Conservation (phyloP, 1,284 basidiomycete genomes). For the Trametes hirsuta region DNA sequence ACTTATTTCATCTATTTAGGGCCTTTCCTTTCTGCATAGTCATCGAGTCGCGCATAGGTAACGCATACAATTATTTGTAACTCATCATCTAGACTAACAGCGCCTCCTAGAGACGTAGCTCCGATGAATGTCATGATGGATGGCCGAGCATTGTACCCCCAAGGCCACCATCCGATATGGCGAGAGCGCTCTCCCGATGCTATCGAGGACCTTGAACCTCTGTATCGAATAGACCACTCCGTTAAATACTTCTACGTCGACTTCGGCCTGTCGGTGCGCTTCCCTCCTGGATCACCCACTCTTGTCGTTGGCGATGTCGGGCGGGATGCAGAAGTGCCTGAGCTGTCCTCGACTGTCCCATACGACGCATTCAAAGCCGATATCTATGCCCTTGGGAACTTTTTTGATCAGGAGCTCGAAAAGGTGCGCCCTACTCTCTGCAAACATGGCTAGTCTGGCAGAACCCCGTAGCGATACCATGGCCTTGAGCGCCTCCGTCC, state of each 20-base stretch:
- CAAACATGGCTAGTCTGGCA: neutral
- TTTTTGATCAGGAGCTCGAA: slow-evolving; percentile 26
- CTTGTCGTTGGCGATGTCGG: slow-evolving; percentile 22
- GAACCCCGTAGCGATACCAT: neutral
- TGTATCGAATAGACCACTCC: slow-evolving; percentile 13
- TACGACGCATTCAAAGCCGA: slow-evolving; percentile 37
- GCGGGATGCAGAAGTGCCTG: slow-evolving; percentile 31
- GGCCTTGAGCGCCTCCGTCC: neutral
- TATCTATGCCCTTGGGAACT: slow-evolving; percentile 33
- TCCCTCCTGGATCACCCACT: slow-evolving; percentile 4
- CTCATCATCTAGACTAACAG: too few relatives aligned
- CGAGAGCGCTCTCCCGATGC: neutral
- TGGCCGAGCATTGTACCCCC: slow-evolving; percentile 29
- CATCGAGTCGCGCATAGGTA: slow-evolving; percentile 33
- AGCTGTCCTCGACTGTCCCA: slow-evolving; percentile 28
- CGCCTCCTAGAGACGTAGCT: slow-evolving; percentile 23
- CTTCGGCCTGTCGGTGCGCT: slow-evolving; percentile 31
- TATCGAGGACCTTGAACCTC: neutral
- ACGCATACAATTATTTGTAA: neutral
- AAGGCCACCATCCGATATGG: slow-evolving; percentile 30
- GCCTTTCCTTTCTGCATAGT: slow-evolving; percentile 31
- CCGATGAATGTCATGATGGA: slow-evolving; percentile 37
- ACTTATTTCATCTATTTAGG: slow-evolving; percentile 12
- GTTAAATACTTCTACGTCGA: slow-evolving; percentile 37
- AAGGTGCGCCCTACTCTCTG: slow-evolving; percentile 20